Percentiles rank a stretch among this genome's conserved stretches.
Conservation (phyloP, 192 early-diverging fungal genomes). For the Coemansia sp. region DNA sequence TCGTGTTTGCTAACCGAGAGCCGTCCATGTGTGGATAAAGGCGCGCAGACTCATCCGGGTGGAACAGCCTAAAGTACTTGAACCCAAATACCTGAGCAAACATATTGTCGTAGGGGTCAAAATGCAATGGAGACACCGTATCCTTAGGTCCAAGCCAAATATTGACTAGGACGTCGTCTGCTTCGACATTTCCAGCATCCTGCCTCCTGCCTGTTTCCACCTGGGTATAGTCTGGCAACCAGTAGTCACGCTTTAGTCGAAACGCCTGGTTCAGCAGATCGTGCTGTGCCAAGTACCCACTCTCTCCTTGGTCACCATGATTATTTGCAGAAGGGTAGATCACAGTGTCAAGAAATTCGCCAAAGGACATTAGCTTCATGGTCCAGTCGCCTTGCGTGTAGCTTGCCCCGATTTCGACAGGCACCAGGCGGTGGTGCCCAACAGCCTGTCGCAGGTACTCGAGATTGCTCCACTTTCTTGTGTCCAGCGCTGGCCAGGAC, state of each 20-base stretch:
- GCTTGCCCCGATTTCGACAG: slow-evolving; percentile 77
- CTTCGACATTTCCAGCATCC: neutral
- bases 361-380: slow-evolving; percentile 70
- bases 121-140: slow-evolving; percentile 86
- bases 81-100: slow-evolving; percentile 82
- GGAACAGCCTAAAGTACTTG: slow-evolving; percentile 78
- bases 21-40: slow-evolving; percentile 65
- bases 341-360: slow-evolving; percentile 65
- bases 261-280: slow-evolving; percentile 80
- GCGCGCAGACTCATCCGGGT: slow-evolving; percentile 60
- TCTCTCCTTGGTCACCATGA: neutral
- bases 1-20: slow-evolving; percentile 71
- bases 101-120: slow-evolving; percentile 79
- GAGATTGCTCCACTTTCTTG: slow-evolving; percentile 63
- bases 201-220: slow-evolving; percentile 42
- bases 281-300: slow-evolving; percentile 86
- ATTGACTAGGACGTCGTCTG: slow-evolving; percentile 41
- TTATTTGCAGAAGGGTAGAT: slow-evolving; percentile 14
- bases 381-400: slow-evolving; percentile 82
- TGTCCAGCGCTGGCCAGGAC: slow-evolving; percentile 37
- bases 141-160: slow-evolving; percentile 83
- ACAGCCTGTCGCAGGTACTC: slow-evolving; percentile 62
- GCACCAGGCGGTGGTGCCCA: slow-evolving; percentile 71
- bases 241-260: slow-evolving; percentile 66
- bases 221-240: slow-evolving; percentile 79